These are phyloP conservation scores for Phymatotrichopsis omnivora DNA, from an alignment of 2,329 filamentous ascomycete species.

Conservation along the genomic window DNA sequence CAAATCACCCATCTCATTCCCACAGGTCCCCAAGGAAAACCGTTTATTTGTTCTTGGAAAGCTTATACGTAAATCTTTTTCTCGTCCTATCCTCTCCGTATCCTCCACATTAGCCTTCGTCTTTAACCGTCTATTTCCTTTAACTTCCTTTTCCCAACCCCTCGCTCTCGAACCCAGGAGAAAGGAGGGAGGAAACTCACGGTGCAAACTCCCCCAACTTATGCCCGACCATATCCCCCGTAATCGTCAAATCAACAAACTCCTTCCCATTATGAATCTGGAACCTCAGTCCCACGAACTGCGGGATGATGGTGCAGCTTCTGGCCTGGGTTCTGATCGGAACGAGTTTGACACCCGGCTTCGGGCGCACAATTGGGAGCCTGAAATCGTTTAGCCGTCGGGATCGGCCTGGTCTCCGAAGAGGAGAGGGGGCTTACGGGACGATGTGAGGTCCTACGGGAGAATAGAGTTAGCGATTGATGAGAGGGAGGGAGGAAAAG, in stretches of 20 bases:
- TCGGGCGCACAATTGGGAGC: constrained; percentile 52
- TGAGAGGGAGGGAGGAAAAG: neutral
- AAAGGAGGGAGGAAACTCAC: too few relatives aligned
- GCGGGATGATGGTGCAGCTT: constrained; percentile 79
- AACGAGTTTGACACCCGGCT: constrained; percentile 51
- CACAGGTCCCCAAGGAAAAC: too few relatives aligned
- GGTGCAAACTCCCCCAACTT: constrained; percentile 86
- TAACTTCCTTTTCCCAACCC: neutral
- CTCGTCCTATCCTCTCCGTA: constrained; percentile 44
- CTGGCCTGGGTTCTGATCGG: constrained; percentile 82
- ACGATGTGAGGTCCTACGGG: constrained; percentile 56
- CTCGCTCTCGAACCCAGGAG: neutral
- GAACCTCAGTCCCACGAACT: constrained; percentile 82
- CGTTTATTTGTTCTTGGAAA: constrained; percentile 57
- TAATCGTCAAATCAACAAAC: constrained; percentile 72
- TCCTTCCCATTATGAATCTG: constrained; percentile 86
- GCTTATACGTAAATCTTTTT: constrained; percentile 58
- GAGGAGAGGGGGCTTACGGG: constrained; percentile 47
- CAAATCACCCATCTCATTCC: too few relatives aligned
- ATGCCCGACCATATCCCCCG: constrained; percentile 92
- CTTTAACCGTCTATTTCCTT: neutral
- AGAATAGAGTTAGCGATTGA: constrained; percentile 5
- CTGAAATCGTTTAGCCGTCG: constrained; percentile 40
- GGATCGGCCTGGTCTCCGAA: constrained; percentile 33
- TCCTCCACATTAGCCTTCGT: neutral